A percentile compares a stretch with the other conserved stretches of the same genome.
Conservation (phyloP, 371 early-diverging fungal species). For the Actinomucor elegans region DNA sequence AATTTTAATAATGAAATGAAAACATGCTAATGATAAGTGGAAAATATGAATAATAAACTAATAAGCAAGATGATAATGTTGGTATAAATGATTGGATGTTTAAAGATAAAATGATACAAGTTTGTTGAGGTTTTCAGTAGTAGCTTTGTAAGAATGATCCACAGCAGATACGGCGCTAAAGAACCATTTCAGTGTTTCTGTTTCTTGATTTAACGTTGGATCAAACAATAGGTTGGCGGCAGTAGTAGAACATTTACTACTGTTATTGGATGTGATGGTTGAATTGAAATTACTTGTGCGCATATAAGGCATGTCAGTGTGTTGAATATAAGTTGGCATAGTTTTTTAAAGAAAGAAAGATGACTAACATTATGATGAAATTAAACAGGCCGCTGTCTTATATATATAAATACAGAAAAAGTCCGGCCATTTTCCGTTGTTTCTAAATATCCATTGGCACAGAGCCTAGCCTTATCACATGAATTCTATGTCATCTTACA, state of each 20-base stretch:
- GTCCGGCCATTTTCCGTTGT: neutral
- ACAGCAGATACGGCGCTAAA: conserved; percentile 6
- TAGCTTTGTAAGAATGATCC: conserved; percentile 12
- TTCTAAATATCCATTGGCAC: neutral
- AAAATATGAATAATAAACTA: neutral
- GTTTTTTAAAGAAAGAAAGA: neutral
- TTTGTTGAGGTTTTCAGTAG: conserved; percentile 18
- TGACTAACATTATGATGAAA: too few relatives aligned
- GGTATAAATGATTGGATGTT: neutral
- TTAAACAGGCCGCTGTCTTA: too few relatives aligned
- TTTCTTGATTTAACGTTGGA: neutral
- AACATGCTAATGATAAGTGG: neutral
- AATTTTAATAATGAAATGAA: neutral
- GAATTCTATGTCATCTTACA: too few relatives aligned
- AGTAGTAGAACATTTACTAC: too few relatives aligned
- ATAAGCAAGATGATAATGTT: neutral
- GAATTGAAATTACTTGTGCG: neutral
- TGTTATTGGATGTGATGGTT: neutral
- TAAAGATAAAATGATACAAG: conserved; percentile 23
- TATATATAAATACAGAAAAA: too few relatives aligned
- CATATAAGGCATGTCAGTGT: neutral
- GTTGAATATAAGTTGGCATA: conserved; percentile 5
- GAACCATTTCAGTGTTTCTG: conserved; percentile 9
- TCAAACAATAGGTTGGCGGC: too few relatives aligned
- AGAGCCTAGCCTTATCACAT: neutral